Evolutionary conservation across 345 rosid species (phyloP).

Genomic region (Diplotaxis tenuifolia): DNA sequence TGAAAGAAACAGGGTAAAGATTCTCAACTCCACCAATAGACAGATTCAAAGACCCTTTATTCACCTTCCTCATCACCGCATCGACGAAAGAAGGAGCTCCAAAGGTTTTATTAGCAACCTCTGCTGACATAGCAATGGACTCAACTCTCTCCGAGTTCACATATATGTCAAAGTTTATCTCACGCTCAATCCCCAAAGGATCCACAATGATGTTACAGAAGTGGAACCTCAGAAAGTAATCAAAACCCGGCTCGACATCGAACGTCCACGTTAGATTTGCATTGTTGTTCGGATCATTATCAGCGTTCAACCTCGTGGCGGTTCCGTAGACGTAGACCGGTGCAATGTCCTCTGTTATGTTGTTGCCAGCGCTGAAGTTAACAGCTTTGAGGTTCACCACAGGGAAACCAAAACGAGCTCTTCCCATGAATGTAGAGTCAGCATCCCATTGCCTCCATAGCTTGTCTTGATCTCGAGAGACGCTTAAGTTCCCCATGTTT

Average conservation of each 20-base stretch:
- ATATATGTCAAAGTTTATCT: conserved; percentile 47
- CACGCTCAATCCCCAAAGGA: background rate
- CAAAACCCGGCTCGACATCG: conserved; percentile 60
- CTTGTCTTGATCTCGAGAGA: conserved; percentile 50
- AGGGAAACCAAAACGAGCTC: conserved; percentile 27
- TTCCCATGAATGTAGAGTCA: conserved; percentile 49
- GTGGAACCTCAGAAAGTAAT: conserved; percentile 72
- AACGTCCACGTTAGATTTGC: conserved; percentile 77
- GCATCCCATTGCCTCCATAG: conserved; percentile 79
- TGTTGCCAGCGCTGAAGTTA: conserved; percentile 38
- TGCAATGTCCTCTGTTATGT: conserved; percentile 48
- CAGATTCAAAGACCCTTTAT: conserved; percentile 35
- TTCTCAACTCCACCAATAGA: conserved; percentile 58
- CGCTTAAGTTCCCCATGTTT: conserved; percentile 76
- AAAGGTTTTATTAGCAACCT: conserved; percentile 26
- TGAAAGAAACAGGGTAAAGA: conserved; percentile 36
- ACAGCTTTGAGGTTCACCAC: conserved; percentile 48
- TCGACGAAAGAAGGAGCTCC: conserved; percentile 68
- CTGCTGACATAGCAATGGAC: conserved; percentile 46
- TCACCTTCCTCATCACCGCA: conserved; percentile 42
- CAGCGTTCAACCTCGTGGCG: conserved; percentile 51
- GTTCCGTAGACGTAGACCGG: conserved; percentile 76
- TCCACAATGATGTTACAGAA: conserved; percentile 57
- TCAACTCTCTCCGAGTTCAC: conserved; percentile 51
- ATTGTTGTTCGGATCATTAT: conserved; percentile 1